phyloP scores from a whole-genome alignment of 305 asterid species.

The Withania somnifera region DNA sequence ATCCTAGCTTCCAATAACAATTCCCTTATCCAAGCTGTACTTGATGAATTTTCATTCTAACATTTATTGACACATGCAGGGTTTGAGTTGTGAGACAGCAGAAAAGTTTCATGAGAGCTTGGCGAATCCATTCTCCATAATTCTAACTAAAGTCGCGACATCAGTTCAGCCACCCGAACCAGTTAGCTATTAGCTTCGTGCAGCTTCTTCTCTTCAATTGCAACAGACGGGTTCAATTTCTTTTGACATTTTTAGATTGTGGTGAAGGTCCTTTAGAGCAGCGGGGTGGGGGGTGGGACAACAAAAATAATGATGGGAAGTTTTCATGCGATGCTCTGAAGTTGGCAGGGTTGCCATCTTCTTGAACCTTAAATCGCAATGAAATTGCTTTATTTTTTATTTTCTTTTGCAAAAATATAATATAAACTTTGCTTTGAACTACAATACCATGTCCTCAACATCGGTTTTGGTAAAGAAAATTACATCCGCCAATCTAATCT shows the following conservation, averaged over 20 bases:
- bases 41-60: background rate
- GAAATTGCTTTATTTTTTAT: background rate
- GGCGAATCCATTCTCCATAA: conserved; percentile 72
- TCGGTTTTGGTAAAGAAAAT: too few relatives aligned
- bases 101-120: conserved; percentile 54
- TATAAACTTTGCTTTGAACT: background rate
- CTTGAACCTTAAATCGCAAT: background rate
- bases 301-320: background rate
- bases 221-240: background rate
- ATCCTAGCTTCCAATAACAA: background rate
- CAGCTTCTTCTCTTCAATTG: background rate
- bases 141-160: conserved; percentile 39
- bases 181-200: background rate
- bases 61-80: conserved; percentile 30
- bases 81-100: conserved; percentile 60
- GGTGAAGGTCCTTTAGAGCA: background rate
- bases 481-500: too few relatives aligned
- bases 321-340: background rate
- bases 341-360: background rate
- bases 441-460: too few relatives aligned
- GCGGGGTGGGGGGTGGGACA: background rate
- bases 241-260: background rate
- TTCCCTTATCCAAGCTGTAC: background rate
- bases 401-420: background rate
- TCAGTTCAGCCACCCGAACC: conserved; percentile 11